Evolutionary conservation across 192 early-diverging fungal species (phyloP).

Genomic region (Kappamyces sp.): DNA sequence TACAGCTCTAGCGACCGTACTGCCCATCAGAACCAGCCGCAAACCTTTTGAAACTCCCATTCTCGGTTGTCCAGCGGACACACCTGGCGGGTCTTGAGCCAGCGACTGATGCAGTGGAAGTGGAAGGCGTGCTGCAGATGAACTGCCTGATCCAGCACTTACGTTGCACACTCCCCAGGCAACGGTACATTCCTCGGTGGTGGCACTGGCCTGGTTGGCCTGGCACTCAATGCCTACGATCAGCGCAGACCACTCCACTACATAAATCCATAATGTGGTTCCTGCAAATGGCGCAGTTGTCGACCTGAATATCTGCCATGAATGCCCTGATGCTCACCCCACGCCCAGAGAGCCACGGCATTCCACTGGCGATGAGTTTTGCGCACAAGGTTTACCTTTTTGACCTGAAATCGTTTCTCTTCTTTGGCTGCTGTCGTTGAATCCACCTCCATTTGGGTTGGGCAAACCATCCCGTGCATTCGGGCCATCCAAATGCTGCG

Average conservation of each 20-base stretch:
- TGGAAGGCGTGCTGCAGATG: conserved; percentile 88
- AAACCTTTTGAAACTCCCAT: conserved; percentile 94
- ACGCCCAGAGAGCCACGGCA: conserved; percentile 97
- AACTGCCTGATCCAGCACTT: conserved; percentile 28
- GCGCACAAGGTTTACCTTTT: conserved; percentile 58
- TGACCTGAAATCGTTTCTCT: conserved; percentile 90
- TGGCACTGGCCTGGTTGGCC: conserved; percentile 90
- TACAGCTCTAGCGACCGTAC: conserved; percentile 9
- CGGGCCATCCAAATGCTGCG: no score
- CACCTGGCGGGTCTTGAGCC: conserved; percentile 93
- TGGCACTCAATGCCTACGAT: conserved; percentile 89
- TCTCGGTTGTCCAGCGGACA: conserved; percentile 98
- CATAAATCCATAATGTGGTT: conserved; percentile 99
- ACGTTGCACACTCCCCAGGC: conserved; percentile 96
- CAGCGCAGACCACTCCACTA: conserved; percentile 28
- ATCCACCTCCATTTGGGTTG: conserved; percentile 14
- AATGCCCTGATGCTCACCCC: conserved; percentile 58
- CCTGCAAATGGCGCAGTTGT: conserved; percentile 98
- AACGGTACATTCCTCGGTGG: conserved; percentile 88
- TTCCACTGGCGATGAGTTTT: conserved; percentile 72
- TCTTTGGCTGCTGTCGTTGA: conserved; percentile 14
- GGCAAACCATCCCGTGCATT: no score
- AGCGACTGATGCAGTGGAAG: conserved; percentile 96
- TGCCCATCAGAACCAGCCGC: not conserved
- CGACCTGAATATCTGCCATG: conserved; percentile 82